Evolutionary conservation across 371 early-diverging fungal species (phyloP).

Genomic region (Apophysomyces ossiformis): DNA sequence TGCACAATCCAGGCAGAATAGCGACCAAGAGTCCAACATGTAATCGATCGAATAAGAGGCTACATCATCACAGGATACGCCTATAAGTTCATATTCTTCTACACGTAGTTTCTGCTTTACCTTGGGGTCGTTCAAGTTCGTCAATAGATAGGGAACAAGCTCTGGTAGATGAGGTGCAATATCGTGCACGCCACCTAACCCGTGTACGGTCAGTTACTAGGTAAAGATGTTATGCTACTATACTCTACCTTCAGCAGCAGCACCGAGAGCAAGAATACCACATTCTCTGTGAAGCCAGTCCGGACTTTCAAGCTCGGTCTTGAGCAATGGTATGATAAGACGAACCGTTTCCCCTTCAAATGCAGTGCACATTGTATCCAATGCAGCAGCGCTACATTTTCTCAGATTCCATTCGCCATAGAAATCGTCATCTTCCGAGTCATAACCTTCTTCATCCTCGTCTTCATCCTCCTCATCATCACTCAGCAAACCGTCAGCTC

Average conservation of each 20-base stretch:
- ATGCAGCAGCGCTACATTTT: slow-evolving; percentile 90
- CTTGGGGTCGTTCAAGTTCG: slow-evolving; percentile 71
- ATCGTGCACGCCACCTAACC: slow-evolving; percentile 60
- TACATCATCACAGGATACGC: not conserved
- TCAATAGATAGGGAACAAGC: slow-evolving; percentile 77
- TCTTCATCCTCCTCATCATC: slow-evolving; percentile 63
- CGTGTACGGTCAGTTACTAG: not conserved
- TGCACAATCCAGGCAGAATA: slow-evolving; percentile 75
- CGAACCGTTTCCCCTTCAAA: slow-evolving; percentile 74
- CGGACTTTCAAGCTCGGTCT: slow-evolving; percentile 63
- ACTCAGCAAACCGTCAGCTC: slow-evolving; percentile 17
- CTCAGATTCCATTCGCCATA: slow-evolving; percentile 86
- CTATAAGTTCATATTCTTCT: not conserved
- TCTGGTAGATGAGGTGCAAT: slow-evolving; percentile 79
- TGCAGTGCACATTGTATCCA: slow-evolving; percentile 82
- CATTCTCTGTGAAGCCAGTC: slow-evolving; percentile 89
- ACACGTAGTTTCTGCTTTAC: slow-evolving; percentile 3
- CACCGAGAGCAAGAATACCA: slow-evolving; percentile 92
- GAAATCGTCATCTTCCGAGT: slow-evolving; percentile 80
- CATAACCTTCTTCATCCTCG: slow-evolving; percentile 78
- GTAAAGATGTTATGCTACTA: slow-evolving; percentile 8
- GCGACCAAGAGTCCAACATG: slow-evolving; percentile 9
- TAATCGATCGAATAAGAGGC: slow-evolving; percentile 18
- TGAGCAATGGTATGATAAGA: slow-evolving; percentile 73
- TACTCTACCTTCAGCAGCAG: slow-evolving; percentile 81